phyloP scores from a whole-genome alignment of 2,329 filamentous ascomycete species.

The Phyllosticta citrichinensis region DNA sequence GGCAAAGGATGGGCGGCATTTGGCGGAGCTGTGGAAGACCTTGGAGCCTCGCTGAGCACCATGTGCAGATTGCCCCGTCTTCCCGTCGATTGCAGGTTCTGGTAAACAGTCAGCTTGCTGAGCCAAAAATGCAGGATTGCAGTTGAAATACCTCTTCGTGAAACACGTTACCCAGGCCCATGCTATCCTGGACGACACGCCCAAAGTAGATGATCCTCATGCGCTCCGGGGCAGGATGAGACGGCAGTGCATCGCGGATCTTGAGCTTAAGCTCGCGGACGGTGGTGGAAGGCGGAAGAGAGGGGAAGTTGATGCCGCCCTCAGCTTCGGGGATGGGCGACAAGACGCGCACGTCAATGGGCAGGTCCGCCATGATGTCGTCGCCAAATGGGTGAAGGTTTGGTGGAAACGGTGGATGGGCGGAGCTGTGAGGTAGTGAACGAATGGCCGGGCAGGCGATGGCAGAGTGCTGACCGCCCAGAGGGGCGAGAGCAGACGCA shows the following conservation, averaged over 20 bases:
- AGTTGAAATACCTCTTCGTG: slow-evolving; percentile 23
- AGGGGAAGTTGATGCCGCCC: slow-evolving; percentile 21
- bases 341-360: slow-evolving; percentile 29
- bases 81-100: slow-evolving; percentile 24
- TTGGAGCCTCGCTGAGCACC: slow-evolving; percentile 13
- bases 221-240: slow-evolving; percentile 24
- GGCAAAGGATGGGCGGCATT: slow-evolving; percentile 21
- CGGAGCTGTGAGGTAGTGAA: background rate
- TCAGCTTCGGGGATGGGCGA: slow-evolving; percentile 30
- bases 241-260: slow-evolving; percentile 41
- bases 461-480: background rate
- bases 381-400: background rate
- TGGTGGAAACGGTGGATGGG: background rate
- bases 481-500: background rate
- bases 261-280: slow-evolving; percentile 43
- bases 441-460: background rate
- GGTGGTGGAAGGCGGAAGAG: slow-evolving; percentile 31
- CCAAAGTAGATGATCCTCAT: slow-evolving; percentile 52
- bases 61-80: slow-evolving; percentile 10
- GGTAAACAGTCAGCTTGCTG: background rate
- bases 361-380: slow-evolving; percentile 1
- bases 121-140: background rate
- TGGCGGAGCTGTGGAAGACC: slow-evolving; percentile 27
- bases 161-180: slow-evolving; percentile 41
- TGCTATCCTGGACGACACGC: slow-evolving; percentile 39